Evolutionary conservation across 2,329 filamentous ascomycete genomes (phyloP).

Genomic region (Cytospora leucostoma): DNA sequence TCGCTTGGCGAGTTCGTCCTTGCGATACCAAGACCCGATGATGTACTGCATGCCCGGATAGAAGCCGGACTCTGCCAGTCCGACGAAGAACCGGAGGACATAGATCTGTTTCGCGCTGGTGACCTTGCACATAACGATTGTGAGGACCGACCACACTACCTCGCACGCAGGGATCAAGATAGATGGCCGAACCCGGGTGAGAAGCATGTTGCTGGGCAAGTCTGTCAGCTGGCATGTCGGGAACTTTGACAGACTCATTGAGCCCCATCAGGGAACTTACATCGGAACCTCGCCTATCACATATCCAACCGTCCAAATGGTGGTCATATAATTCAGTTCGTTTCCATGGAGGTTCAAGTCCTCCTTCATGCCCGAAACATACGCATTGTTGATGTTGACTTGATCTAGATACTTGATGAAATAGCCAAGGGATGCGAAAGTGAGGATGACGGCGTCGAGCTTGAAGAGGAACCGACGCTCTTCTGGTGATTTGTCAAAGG

Average conservation of each 20-base stretch:
- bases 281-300: conserved; percentile 43
- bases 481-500: conserved; percentile 41
- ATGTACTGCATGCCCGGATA: conserved; percentile 46
- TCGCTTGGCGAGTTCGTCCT: conserved; percentile 53
- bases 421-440: conserved; percentile 44
- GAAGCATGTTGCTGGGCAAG: conserved; percentile 36
- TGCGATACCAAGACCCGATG: conserved; percentile 48
- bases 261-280: conserved; percentile 21
- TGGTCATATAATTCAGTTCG: conserved; percentile 41
- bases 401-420: conserved; percentile 49
- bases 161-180: conserved; percentile 46
- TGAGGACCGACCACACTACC: conserved; percentile 40
- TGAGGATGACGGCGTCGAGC: conserved; percentile 39
- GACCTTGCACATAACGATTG: conserved; percentile 37
- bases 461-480: conserved; percentile 39
- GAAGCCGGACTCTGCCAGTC: conserved; percentile 43
- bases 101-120: conserved; percentile 42
- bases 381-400: conserved; percentile 45
- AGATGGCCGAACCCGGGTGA: conserved; percentile 45
- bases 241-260: no score
- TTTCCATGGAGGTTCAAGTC: conserved; percentile 44
- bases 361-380: conserved; percentile 49
- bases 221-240: background rate
- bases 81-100: conserved; percentile 46
- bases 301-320: conserved; percentile 42